Conservation (phyloP, 2,329 filamentous ascomycete species). For the Fusarium siculi region DNA sequence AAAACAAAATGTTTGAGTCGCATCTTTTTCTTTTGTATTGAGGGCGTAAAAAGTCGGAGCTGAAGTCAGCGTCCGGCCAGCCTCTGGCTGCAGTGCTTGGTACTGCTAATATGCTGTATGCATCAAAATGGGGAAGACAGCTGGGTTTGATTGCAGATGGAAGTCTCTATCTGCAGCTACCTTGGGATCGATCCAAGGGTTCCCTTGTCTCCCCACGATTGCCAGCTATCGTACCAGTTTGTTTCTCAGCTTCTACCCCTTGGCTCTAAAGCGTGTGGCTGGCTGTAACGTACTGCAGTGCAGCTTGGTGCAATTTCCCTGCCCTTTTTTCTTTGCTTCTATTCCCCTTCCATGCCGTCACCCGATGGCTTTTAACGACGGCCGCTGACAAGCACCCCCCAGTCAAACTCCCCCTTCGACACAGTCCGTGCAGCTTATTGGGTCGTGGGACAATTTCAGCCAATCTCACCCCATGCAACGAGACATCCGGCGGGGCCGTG, state of each 20-base stretch:
- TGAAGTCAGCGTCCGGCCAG: conserved; percentile 36
- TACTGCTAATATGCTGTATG: conserved; percentile 14
- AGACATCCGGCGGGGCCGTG: conserved; percentile 77
- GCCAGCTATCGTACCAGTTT: conserved; percentile 28
- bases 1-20: conserved; percentile 9
- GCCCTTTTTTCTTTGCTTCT: conserved; percentile 38
- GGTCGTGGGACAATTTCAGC: conserved; percentile 96
- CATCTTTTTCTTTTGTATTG: conserved; percentile 28
- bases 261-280: conserved; percentile 23
- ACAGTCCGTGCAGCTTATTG: conserved; percentile 80
- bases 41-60: conserved; percentile 17
- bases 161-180: conserved; percentile 20
- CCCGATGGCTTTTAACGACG: conserved; percentile 27
- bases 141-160: conserved; percentile 8
- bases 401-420: conserved; percentile 71
- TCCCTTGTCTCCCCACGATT: conserved; percentile 38
- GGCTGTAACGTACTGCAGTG: conserved; percentile 22
- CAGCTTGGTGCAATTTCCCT: conserved; percentile 39
- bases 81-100: not conserved
- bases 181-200: conserved; percentile 28
- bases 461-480: conserved; percentile 82
- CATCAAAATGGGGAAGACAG: conserved; percentile 4
- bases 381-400: conserved; percentile 44
- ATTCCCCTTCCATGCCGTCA: conserved; percentile 38
- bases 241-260: conserved; percentile 20